These are phyloP conservation scores for Geotrichum histeridarum DNA, from an alignment of 1,139 yeast genomes.

Conservation along the genomic window DNA sequence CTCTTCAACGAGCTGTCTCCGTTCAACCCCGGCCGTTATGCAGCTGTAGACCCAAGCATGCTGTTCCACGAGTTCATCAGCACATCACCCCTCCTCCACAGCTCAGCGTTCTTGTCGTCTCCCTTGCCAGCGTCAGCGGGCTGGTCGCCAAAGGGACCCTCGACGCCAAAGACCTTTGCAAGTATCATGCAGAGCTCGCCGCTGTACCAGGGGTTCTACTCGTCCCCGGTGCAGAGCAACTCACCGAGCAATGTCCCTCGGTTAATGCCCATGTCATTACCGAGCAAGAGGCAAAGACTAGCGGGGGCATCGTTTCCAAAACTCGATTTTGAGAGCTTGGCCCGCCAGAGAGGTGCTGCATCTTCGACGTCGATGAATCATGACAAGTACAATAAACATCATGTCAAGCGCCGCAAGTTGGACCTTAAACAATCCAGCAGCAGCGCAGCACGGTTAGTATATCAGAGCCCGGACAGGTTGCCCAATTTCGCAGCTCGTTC, in stretches of 20 bases:
- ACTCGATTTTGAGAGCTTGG: constrained; percentile 15
- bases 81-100: neutral
- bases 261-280: neutral
- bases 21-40: neutral
- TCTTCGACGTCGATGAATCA: no score
- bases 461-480: no score
- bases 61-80: neutral
- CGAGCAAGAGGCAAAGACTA: neutral
- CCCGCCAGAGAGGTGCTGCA: neutral
- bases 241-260: neutral
- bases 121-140: neutral
- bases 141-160: neutral
- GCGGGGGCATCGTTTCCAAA: neutral
- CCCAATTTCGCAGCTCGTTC: no score
- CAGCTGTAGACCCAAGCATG: neutral
- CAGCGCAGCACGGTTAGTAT: no score
- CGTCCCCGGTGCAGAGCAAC: constrained; percentile 11
- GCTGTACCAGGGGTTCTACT: constrained; percentile 4
- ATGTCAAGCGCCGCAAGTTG: neutral
- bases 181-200: constrained; percentile 14
- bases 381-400: no score
- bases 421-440: neutral
- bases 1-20: neutral
- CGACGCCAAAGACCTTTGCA: constrained; percentile 6
- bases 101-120: neutral